Evolutionary conservation across 2,329 filamentous ascomycete species (phyloP), one percentile per base, ranked within the genome.

Genomic region (Colletotrichum abscissum): DNA sequence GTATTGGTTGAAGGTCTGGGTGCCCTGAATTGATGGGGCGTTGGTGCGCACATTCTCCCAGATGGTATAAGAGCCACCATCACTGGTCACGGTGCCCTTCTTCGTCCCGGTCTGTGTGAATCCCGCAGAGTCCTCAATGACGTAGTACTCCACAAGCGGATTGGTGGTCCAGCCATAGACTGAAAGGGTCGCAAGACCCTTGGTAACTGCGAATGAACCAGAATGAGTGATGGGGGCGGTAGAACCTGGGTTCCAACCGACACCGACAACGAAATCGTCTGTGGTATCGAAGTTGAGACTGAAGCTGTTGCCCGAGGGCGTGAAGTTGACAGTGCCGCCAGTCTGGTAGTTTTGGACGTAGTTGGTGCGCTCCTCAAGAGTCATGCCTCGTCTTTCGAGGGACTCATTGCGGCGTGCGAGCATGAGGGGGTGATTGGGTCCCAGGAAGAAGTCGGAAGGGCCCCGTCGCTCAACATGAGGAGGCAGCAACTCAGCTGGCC

Each of bases 101-200:
- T 79, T 76, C 6, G 54, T 66, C n/a, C 63, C 63, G 81, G 63
- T 82, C 79, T n/a, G 63, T 2, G 57, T 54, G 16, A 33, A 63
- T 28, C 49, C 49, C 54, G 42, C 63, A 22, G 72, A 65, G 52
- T 74, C 66, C 73, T 91, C 89, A 75, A 90, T 83, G 71, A 91
- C 86, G 81, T 90, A 90, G 82, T 90, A 90, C 76, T 90, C 89
- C 77, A 90, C 82, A n/a, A 89, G 80, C 0, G 87, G 87, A 78
- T 84, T 85, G 22, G 78, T 81, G 1, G 86, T 88, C 88, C 89
- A 91, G 58, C 89, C 89, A 77, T 91, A 91, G n/a, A 91, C 56
- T 14, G 65, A 60, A 62, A 63, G 65, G 24, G 63, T 66, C 11
- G 33, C 63, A 12, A 66, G 54, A 22, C 63, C 63, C 49, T 56